A percentile compares a stretch with the other conserved stretches of the same genome.
Evolutionary conservation across 345 rosid species (phyloP).

Genomic region (Salix koriyanagi): DNA sequence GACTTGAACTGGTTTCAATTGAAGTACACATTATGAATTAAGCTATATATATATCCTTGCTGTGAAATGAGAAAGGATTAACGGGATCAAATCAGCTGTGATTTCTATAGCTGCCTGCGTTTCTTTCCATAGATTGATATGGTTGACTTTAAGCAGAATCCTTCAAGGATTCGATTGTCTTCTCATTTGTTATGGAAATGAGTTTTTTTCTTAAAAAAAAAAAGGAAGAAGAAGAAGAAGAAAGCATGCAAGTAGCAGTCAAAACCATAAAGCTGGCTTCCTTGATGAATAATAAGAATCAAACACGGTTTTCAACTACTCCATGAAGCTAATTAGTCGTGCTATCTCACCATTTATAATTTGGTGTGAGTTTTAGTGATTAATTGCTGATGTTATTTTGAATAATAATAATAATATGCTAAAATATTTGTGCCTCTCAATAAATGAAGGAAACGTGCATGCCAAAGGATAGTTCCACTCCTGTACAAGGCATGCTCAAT

Average conservation of each 20-base stretch:
- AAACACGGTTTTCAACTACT: background rate
- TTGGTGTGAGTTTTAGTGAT: background rate
- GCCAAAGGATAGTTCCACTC: background rate
- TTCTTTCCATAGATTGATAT: background rate
- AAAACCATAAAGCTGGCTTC: background rate
- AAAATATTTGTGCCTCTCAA: conserved; percentile 25
- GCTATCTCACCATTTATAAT: background rate
- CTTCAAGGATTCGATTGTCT: background rate
- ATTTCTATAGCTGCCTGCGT: background rate
- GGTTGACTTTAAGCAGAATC: background rate
- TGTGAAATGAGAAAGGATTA: background rate
- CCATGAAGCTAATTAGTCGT: background rate
- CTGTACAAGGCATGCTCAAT: background rate
- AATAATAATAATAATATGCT: background rate
- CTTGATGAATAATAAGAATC: background rate
- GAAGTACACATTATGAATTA: background rate
- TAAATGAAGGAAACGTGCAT: conserved; percentile 20
- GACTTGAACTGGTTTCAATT: background rate
- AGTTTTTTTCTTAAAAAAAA: background rate
- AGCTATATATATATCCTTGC: background rate
- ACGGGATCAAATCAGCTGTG: background rate
- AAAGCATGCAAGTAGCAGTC: no score
- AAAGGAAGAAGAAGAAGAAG: background rate
- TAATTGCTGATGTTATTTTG: background rate
- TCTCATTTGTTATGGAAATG: background rate